These are phyloP conservation scores for Aspergillus tamarii DNA, from an alignment of 2,329 filamentous ascomycete species.

Conservation along the genomic window DNA sequence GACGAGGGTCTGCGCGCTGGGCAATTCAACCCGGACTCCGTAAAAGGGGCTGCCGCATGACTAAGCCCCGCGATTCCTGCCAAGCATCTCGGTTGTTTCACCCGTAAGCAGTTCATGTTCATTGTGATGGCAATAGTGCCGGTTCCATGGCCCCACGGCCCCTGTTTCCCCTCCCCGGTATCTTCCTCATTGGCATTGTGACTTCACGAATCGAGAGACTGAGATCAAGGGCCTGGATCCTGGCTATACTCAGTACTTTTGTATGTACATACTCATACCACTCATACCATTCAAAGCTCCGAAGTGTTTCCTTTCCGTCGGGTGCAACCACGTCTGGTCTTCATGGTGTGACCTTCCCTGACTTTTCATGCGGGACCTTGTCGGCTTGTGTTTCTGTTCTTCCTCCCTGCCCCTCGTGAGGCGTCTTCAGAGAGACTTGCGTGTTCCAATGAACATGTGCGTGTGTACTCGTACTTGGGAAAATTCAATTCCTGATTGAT, in stretches of 20 bases:
- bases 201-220: background rate
- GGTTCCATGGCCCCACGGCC: background rate
- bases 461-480: background rate
- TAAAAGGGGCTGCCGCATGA: conserved; percentile 43
- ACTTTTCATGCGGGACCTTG: background rate
- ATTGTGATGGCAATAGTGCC: background rate
- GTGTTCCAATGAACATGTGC: background rate
- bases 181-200: background rate
- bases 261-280: background rate
- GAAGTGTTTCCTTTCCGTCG: background rate
- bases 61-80: conserved; percentile 28
- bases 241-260: too few species aligned
- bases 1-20: conserved; percentile 5
- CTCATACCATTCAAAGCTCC: background rate
- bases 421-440: background rate
- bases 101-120: conserved; percentile 4
- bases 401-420: too few species aligned
- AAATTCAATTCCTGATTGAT: background rate
- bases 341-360: conserved; percentile 10
- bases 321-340: background rate
- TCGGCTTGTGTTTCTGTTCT: background rate
- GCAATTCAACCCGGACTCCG: conserved; percentile 19
- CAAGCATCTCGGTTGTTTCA: conserved; percentile 24
- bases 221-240: background rate
- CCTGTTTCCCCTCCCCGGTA: background rate